Base-by-base conservation (phyloP, 2,329 filamentous ascomycete species). In the Teratosphaeria zuluensis region DNA sequence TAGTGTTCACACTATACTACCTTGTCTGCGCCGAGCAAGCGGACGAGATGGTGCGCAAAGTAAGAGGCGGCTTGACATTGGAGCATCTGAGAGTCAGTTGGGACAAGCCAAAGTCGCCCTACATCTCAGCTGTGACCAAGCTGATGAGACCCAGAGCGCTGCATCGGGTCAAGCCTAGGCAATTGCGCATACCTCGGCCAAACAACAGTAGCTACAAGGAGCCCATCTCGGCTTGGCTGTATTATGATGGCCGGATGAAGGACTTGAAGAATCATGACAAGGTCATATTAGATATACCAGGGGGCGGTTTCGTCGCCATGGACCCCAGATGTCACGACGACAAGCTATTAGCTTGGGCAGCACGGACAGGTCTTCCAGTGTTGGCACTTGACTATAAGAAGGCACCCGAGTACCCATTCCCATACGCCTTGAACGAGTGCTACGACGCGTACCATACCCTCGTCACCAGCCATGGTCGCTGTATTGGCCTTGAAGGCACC, bases 261-360 rank as follows among this genome's bases (percentile, higher is more conserved):
- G 86, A 90, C 53, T 77, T 96, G 53, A 84, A 85, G 67, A 82
- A 87, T 51, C 88, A 95, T 69, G 86, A 83, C 55, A 88, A 88
- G 66, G 73, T 99, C 31, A 82, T 99, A 1, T 71, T 99, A 38
- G 94, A 99, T 72, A 85, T 97, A 3, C 94, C 94, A 0, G 94
- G 94, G 1, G 94, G 94, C 33, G 94, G 94, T 0, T 99, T 95
- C 64, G 92, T 99, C 12, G 92, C 94, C 19, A 99, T 99, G 94
- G 86, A 90, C 59, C 94, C 94, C n/a, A 80, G 94, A 53, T 89
- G 87, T 67, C 91, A 95, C 67, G 94, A 99, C 70, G 94, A 99
- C 73, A 95, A 95, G 73, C 79, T 99, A 19, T 84, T 96, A 65
- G 85, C 89, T 1, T 99, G 94, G 94, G 90, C 94, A 0, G 88